Evolutionary conservation across 1,284 basidiomycete genomes (phyloP), one percentile per base, ranked within the genome.

Genomic region (Cutaneotrichosporon sp.): DNA sequence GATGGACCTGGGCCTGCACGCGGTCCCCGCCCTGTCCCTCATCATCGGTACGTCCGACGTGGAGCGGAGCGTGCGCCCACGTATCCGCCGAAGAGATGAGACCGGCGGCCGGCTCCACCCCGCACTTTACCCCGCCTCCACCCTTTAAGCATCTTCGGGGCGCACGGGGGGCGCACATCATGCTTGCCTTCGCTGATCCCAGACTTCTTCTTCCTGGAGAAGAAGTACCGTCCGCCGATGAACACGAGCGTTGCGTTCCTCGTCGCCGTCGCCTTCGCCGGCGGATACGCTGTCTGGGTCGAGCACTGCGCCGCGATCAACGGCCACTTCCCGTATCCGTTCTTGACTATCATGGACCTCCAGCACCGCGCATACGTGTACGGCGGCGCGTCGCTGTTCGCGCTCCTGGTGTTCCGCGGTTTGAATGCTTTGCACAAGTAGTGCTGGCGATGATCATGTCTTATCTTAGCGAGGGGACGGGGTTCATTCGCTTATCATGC

Each of bases 241-340:
- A 78, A 79, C 9, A 74, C 63, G 2, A 71, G 68, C 45, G 76
- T 74, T 16, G 84, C 83, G 0, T 76, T 82, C 3, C 32, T 75
- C 3, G 63, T 82, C 20, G 73, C 80, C 1, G 45, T 74, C 10
- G 22, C 74, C 0, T 80, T 78, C 55, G 76, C 81, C 1, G 17
- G 79, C 4, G 79, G 79, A 70, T 90, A 90, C 63, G 76, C 75
- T 0, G 70, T 67, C 9, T 88, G 85, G 81, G 82, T 83, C 8
- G 88, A 90, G 63, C 80, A 82, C 59, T 85, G 82, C 61, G 83
- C 84, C 6, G 78, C 76, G 64, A 86, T 84, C 52, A 61, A 65
- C 51, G 81, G 81, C n/a, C 70, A 66, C 3, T 90, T 88, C 72
- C 86, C 88, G 17, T 90, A 90, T 71, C 88, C 88, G 0, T 90